A percentile compares a stretch with the other conserved stretches of the same genome.
Evolutionary conservation across 2,329 filamentous ascomycete genomes (phyloP).

Genomic region (Cadophora gregata): DNA sequence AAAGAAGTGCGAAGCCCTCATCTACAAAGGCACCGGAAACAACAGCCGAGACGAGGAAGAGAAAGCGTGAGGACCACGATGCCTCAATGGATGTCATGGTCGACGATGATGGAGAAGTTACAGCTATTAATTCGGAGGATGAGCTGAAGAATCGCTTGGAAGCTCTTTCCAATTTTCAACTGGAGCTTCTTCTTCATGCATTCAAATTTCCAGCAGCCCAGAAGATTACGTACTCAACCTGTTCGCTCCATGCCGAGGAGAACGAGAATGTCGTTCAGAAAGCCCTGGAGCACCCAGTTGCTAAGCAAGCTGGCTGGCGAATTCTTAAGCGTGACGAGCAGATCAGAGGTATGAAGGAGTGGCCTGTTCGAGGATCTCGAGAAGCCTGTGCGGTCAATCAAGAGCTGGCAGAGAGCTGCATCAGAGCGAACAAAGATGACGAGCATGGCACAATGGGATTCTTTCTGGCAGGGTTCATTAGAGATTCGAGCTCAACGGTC

Average conservation of each 20-base stretch:
- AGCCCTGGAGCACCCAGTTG: slow-evolving; percentile 72
- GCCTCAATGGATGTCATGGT: slow-evolving; percentile 46
- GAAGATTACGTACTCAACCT: slow-evolving; percentile 91
- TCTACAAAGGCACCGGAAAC: slow-evolving; percentile 31
- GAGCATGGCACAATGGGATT: slow-evolving; percentile 91
- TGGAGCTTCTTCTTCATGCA: slow-evolving; percentile 81
- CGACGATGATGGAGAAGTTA: slow-evolving; percentile 63
- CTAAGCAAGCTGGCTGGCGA: slow-evolving; percentile 73
- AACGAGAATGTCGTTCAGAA: slow-evolving; percentile 85
- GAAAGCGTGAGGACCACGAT: slow-evolving; percentile 41
- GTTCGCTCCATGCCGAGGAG: slow-evolving; percentile 84
- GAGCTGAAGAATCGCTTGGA: slow-evolving; percentile 69
- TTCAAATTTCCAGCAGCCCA: slow-evolving; percentile 78
- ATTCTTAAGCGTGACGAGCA: slow-evolving; percentile 76
- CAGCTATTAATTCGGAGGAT: slow-evolving; percentile 57
- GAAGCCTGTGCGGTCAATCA: slow-evolving; percentile 56
- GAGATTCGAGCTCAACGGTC: slow-evolving; percentile 43
- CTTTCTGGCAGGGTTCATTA: slow-evolving; percentile 87
- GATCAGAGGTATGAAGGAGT: slow-evolving; percentile 75
- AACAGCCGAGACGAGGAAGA: slow-evolving; percentile 38
- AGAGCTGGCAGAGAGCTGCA: slow-evolving; percentile 73
- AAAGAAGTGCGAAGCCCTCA: slow-evolving; percentile 29
- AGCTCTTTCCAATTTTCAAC: slow-evolving; percentile 81
- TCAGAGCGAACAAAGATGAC: slow-evolving; percentile 82
- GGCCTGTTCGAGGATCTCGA: slow-evolving; percentile 67